A percentile compares a stretch with the other conserved stretches of the same genome.
Evolutionary conservation across 2,329 filamentous ascomycete genomes (phyloP).

Genomic region (Pseudogymnoascus sp.): DNA sequence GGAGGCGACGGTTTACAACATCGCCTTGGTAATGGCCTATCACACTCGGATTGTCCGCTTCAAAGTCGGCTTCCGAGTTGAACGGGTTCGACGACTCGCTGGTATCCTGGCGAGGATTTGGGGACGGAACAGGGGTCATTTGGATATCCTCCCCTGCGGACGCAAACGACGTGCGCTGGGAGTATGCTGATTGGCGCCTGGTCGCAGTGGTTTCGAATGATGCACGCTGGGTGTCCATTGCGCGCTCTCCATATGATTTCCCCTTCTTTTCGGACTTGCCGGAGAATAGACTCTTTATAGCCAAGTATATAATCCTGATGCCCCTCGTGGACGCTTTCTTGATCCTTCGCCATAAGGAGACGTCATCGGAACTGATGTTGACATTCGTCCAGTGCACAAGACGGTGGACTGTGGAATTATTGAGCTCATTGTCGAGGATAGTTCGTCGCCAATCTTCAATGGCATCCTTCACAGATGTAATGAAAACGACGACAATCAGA

Average conservation of each 20-base stretch:
- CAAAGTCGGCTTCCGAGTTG: conserved; percentile 1
- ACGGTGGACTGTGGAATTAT: conserved; percentile 91
- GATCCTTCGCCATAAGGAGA: conserved; percentile 76
- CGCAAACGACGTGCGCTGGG: conserved; percentile 38
- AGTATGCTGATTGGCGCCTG: conserved; percentile 35
- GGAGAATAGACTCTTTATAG: conserved; percentile 29
- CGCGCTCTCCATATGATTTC: conserved; percentile 17
- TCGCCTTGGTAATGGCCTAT: conserved; percentile 49
- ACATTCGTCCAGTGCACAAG: conserved; percentile 86
- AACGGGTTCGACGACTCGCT: conserved; percentile 28
- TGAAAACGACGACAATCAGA: conserved; percentile 79
- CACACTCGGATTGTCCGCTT: conserved; percentile 36
- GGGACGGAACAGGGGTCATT: conserved; percentile 91
- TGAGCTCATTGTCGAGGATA: conserved; percentile 82
- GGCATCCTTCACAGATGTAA: conserved; percentile 89
- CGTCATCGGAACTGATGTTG: conserved; percentile 79
- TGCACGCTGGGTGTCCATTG: conserved; percentile 21
- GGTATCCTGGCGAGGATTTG: conserved; percentile 43
- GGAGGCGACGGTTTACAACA: conserved; percentile 65
- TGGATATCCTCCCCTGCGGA: conserved; percentile 68
- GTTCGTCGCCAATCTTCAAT: conserved; percentile 94
- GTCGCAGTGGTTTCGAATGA: conserved; percentile 56
- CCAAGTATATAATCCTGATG: conserved; percentile 12
- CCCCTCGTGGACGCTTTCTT: conserved; percentile 68
- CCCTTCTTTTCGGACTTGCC: conserved; percentile 38